Base-by-base conservation (phyloP, 345 rosid species). In the Eucalyptus grandis region DNA sequence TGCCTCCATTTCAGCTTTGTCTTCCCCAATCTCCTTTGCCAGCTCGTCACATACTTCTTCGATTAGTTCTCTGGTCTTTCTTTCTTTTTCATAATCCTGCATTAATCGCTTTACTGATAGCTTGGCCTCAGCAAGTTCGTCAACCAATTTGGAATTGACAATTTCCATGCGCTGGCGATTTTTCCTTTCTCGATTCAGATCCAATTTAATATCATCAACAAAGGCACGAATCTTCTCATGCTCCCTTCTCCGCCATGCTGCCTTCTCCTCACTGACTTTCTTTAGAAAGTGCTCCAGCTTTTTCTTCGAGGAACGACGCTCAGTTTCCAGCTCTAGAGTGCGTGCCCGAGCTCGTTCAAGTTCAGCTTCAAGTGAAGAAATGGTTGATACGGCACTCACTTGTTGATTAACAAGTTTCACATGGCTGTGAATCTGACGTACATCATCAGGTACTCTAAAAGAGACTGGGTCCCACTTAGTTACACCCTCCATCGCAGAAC, bases 31-130 rank as follows among this genome's bases (percentile, higher is more conserved):
- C 91, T 95, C 98, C 91, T 95, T 96, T 8, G 96, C 98, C 47
- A 97, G 97, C 93, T 97, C 99, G 5, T 97, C 96, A 9, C 99
- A 97, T 58, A 97, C 98, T 93, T 97, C 98, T 92, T 97, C 99
- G 12, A 95, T 93, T 89, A 97, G 85, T 90, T 91, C 96, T 90
- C 96, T 93, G 7, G 92, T 92, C 89, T 97, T 95, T 54, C 97
- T 95, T 94, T 97, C 99, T 87, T 94, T 95, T 89, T 96, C 98
- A 11, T 89, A 97, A 21, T 94, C 95, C 91, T 93, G 94, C 94
- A 93, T 92, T 85, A 83, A 92, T 89, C 93, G 92, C 94, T 95
- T 97, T 11, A 89, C 96, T 14, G 94, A 91, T 49, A 94, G 88
- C 91, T 97, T 96, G 17, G 95, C 93, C 88, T 96, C 97, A 34